Base-by-base conservation (phyloP, 495 filamentous ascomycete genomes). In the Aspergillus ostianus region DNA sequence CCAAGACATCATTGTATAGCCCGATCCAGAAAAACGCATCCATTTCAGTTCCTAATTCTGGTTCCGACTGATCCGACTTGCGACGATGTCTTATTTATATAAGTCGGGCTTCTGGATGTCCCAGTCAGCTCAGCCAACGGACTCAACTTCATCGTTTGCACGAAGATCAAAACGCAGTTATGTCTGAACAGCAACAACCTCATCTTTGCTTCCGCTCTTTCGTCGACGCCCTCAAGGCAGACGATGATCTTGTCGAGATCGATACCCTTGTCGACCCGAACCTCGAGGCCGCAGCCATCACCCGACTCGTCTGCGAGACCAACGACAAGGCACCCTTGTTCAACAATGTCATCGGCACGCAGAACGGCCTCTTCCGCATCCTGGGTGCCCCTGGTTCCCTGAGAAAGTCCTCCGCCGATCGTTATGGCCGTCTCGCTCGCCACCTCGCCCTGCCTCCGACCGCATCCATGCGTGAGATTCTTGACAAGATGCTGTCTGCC, bases 261-360 rank as follows among this genome's bases (percentile, higher is more conserved):
- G 61, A 74, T 54, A 58, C 57, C 8, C 65, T 67, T 6, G 52
- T 77, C 50, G 69, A 77, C 44, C 73, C 74, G 29, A 56, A 76
- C 46, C 67, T 79, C 26, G 73, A 79, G 53, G 66, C 62, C 0
- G 73, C 64, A 1, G 76, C 76, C 15, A 76, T 78, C 48, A 71
- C 68, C 12, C 71, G 73, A 12, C 60, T 56, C 29, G 72, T 75
- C 46, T 77, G 67, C 36, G 75, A 79, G 48, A 73, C 68, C 0
- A 57, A 75, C 47, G 70, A 74, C 63, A 73, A 75, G 51, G 70
- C 75, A 3, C 72, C 73, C 0, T 64, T 79, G 12, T 77, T 79
- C 67, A 73, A 76, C 57, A 76, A 79, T 46, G 32, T 75, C n/a
- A 72, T 67, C 12, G 76, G 75, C 0, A 57, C 60, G 10, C 56